phyloP scores from a whole-genome alignment of 495 filamentous ascomycete genomes.

The Xylaria grammica region DNA sequence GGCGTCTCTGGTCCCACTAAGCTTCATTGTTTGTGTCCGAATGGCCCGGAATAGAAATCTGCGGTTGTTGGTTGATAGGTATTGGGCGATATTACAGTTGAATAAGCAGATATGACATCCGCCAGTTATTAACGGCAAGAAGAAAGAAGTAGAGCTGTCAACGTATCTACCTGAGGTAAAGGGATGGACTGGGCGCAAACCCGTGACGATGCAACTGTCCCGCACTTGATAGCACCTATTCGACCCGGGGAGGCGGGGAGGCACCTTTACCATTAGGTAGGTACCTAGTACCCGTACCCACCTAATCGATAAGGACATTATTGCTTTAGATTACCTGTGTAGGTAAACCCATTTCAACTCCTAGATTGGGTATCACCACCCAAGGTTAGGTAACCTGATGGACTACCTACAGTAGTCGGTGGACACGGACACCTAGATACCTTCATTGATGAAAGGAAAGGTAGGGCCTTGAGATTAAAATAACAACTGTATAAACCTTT shows the following conservation, averaged over 20 bases:
- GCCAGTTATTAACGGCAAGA: too few relatives aligned
- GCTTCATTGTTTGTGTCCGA: too few relatives aligned
- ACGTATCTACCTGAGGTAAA: not conserved
- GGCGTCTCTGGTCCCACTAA: conserved; percentile 62
- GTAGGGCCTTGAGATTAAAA: too few relatives aligned
- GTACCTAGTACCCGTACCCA: not conserved
- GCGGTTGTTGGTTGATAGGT: not conserved
- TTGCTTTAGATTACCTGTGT: not conserved
- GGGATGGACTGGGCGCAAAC: not conserved
- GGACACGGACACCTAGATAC: too few relatives aligned
- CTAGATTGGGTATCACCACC: too few relatives aligned
- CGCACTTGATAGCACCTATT: conserved; percentile 5
- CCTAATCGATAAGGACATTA: not conserved
- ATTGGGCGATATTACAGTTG: not conserved
- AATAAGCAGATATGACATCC: not conserved
- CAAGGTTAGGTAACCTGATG: too few relatives aligned
- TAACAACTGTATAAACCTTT: too few relatives aligned
- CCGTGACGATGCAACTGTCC: conserved; percentile 4
- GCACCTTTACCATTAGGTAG: not conserved
- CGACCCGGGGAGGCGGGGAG: too few relatives aligned
- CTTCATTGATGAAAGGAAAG: too few relatives aligned
- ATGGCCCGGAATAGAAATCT: not conserved
- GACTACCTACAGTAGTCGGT: too few relatives aligned
- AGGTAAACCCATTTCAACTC: too few relatives aligned
- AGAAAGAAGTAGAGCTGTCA: too few relatives aligned